Percentiles rank a stretch among this genome's conserved stretches.
Evolutionary conservation across 805 yeast species (phyloP).

Genomic region (Wickerhamiella kazuoi): DNA sequence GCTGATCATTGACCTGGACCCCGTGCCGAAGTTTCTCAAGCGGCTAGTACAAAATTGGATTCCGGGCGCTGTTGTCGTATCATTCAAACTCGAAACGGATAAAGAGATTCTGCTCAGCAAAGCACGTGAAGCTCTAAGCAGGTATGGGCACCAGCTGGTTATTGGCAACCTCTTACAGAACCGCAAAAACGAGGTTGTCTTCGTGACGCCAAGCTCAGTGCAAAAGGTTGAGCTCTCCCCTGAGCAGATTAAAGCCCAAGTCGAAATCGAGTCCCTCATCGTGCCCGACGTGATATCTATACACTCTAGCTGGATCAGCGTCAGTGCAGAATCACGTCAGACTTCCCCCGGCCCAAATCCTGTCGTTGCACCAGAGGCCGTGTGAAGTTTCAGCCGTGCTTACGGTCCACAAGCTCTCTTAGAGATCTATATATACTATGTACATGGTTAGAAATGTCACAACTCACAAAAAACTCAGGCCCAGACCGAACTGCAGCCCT

Average conservation of each 20-base stretch:
- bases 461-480: constrained; percentile 34
- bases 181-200: constrained; percentile 72
- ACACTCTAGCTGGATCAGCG: constrained; percentile 46
- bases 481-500: constrained; percentile 53
- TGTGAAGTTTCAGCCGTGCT: not conserved
- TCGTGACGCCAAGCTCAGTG: constrained; percentile 37
- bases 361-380: not conserved
- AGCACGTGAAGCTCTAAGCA: constrained; percentile 57
- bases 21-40: constrained; percentile 85
- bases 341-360: not conserved
- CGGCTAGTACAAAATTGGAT: constrained; percentile 89
- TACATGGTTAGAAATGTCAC: not conserved
- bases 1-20: constrained; percentile 71
- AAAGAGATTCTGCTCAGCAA: constrained; percentile 47
- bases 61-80: constrained; percentile 81
- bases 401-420: not conserved
- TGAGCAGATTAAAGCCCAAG: constrained; percentile 24
- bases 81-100: constrained; percentile 91
- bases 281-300: constrained; percentile 55
- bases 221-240: constrained; percentile 22
- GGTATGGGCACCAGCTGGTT: constrained; percentile 85
- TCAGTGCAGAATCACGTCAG: constrained; percentile 9
- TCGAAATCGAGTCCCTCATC: constrained; percentile 62
- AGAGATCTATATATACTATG: not conserved
- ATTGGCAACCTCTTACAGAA: constrained; percentile 86